Base-by-base conservation (phyloP, 2,329 filamentous ascomycete genomes). In the Calonectria henricotiae region DNA sequence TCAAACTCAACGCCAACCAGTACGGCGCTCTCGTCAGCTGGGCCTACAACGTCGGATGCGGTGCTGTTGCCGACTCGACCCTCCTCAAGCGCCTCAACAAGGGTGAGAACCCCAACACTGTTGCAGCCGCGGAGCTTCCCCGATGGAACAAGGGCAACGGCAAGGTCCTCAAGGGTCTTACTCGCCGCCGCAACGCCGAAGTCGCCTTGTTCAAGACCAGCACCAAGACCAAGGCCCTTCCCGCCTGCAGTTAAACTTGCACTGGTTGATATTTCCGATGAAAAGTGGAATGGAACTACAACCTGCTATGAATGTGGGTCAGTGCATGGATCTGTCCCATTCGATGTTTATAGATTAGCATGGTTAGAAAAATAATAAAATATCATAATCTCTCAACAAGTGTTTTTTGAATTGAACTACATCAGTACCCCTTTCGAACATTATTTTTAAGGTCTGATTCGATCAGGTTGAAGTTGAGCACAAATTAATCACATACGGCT, bases 21-120 rank as follows among this genome's bases (percentile, higher is more conserved):
- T 89, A 86, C 74, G 87, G 85, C 47, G 86, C 87, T 0, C 83
- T 88, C 2, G 84, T 87, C 43, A 85, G 82, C 51, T 88, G 85
- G 85, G 80, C 84, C 17, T 88, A 84, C 82, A 89, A 88, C 75
- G 80, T 86, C 49, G 86, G 87, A 30, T 85, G 82, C 68, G 85
- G 82, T 4, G 81, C 81, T 55, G 80, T 83, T 3, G 67, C 70
- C n/a, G 76, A 74, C 0, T 87, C 85, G 4, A 82, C 80, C 0
- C 87, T 55, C 79, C 67, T 76, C 41, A 51, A 35, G 1, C 74
- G 74, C 15, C 71, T 76, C 3, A 76, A 76, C 32, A 64, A 67
- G 1, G 66, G 71, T 0, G 74, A 76, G 20, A 46, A 81, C 43
- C 77, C 82, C 43, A 81, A 82, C 71, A 83, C 78, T 0, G 86